These are phyloP conservation scores for Tremella yokohamensis DNA, from an alignment of 768 basidiomycete genomes.

Conservation along the genomic window DNA sequence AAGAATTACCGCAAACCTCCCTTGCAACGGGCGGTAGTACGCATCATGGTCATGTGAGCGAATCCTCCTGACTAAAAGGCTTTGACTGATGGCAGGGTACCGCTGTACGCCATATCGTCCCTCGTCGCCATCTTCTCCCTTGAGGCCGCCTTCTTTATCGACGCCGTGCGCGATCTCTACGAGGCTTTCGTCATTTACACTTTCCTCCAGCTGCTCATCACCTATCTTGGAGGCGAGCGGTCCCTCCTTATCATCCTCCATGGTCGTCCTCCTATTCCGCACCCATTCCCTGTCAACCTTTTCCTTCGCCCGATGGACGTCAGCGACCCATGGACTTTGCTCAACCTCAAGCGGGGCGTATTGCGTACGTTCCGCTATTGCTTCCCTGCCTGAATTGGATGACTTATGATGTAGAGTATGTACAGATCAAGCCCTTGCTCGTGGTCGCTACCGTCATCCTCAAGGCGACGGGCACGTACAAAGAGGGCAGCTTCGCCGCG, in stretches of 20 bases:
- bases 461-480: constrained; percentile 79
- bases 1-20: constrained; percentile 50
- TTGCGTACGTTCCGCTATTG: constrained; percentile 61
- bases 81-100: constrained; percentile 53
- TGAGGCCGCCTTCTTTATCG: constrained; percentile 93
- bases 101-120: constrained; percentile 84
- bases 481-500: constrained; percentile 80
- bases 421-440: constrained; percentile 88
- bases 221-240: constrained; percentile 73
- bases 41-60: constrained; percentile 90
- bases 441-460: constrained; percentile 78
- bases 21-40: constrained; percentile 72
- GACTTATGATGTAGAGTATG: constrained; percentile 67
- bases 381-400: not conserved
- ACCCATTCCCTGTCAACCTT: constrained; percentile 80
- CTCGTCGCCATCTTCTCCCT: constrained; percentile 89
- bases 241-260: constrained; percentile 87
- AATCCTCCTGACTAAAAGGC: not conserved
- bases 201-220: constrained; percentile 47
- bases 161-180: constrained; percentile 89
- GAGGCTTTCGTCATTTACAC: constrained; percentile 58
- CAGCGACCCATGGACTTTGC: constrained; percentile 89
- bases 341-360: constrained; percentile 91
- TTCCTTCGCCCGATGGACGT: constrained; percentile 83
- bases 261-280: constrained; percentile 80